These are phyloP conservation scores for Berkeleyomyces basicola DNA, from an alignment of 2,329 filamentous ascomycete genomes.

Conservation along the genomic window DNA sequence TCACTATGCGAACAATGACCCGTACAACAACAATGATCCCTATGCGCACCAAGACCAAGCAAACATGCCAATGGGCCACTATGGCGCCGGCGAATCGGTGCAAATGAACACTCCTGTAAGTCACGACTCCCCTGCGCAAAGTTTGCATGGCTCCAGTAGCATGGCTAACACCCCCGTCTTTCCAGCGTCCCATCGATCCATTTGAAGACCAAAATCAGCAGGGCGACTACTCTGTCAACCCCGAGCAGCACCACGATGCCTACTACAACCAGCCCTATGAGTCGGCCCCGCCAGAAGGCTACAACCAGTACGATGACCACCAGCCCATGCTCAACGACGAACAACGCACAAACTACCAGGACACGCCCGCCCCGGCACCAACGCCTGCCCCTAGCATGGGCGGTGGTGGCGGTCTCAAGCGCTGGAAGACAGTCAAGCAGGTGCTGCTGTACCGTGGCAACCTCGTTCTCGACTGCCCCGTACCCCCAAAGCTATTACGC, in stretches of 20 bases:
- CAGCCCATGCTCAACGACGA: constrained; percentile 60
- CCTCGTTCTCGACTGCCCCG: constrained; percentile 88
- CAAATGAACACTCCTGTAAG: constrained; percentile 72
- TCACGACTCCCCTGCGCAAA: constrained; percentile 16
- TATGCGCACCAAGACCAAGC: constrained; percentile 3
- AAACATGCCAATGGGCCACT: constrained; percentile 12
- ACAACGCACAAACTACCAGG: constrained; percentile 31
- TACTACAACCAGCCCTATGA: constrained; percentile 78
- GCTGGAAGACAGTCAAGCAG: constrained; percentile 98
- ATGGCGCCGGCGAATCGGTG: constrained; percentile 51
- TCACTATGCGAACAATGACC: constrained; percentile 36
- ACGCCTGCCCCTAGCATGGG: constrained; percentile 11
- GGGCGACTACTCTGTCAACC: constrained; percentile 59
- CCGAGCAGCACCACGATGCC: constrained; percentile 71
- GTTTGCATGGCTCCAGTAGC: constrained; percentile 11
- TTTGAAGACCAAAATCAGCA: constrained; percentile 33
- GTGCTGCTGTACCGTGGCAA: constrained; percentile 96
- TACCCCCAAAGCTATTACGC: constrained; percentile 73
- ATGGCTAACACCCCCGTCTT: neutral
- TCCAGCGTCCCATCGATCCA: constrained; percentile 34
- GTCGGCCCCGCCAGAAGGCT: constrained; percentile 33
- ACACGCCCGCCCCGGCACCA: constrained; percentile 31
- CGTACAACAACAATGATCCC: constrained; percentile 8
- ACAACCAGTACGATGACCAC: constrained; percentile 47
- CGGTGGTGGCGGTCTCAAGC: constrained; percentile 38